These are phyloP conservation scores for Cryphonectria radicalis DNA, from an alignment of 2,329 filamentous ascomycete genomes.

Conservation along the genomic window DNA sequence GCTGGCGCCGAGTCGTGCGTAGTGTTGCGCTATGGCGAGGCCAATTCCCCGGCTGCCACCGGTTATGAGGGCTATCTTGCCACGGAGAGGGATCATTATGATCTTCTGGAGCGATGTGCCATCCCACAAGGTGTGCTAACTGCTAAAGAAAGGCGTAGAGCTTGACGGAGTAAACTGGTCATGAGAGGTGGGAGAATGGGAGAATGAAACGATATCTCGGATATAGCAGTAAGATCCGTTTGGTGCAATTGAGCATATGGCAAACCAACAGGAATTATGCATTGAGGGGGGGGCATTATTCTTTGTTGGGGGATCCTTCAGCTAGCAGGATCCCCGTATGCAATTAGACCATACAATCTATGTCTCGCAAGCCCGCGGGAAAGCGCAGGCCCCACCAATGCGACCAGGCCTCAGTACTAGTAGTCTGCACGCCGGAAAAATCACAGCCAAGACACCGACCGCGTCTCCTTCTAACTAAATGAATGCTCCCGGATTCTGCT, in stretches of 20 bases:
- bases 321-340: background rate
- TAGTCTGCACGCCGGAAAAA: background rate
- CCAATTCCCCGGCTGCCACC: conserved; percentile 76
- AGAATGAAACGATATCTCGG: background rate
- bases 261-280: background rate
- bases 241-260: background rate
- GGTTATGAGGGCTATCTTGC: conserved; percentile 64
- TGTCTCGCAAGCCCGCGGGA: background rate
- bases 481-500: background rate
- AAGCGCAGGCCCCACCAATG: background rate
- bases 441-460: background rate
- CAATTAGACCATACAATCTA: background rate
- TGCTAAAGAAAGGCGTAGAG: background rate
- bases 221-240: background rate
- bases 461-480: background rate
- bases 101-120: conserved; percentile 31
- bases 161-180: too few relatives aligned
- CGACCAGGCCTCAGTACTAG: background rate
- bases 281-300: too few relatives aligned
- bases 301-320: too few relatives aligned
- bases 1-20: conserved; percentile 63
- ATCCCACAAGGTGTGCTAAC: background rate
- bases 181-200: background rate
- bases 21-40: conserved; percentile 66
- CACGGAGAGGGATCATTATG: conserved; percentile 43